Conservation (phyloP, 495 filamentous ascomycete genomes). For the Neurospora sp. region DNA sequence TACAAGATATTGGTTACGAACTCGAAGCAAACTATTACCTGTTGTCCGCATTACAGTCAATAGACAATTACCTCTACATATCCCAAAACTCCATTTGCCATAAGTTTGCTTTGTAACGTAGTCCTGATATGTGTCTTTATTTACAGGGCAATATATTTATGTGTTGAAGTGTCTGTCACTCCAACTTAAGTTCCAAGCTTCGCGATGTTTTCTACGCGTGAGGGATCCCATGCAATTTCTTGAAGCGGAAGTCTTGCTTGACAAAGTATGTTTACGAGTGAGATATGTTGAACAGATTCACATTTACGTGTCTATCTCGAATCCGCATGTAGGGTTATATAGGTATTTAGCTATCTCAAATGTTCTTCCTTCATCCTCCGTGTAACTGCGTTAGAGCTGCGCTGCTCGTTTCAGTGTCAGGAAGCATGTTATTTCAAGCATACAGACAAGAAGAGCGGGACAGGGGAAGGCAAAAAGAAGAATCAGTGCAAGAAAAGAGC, state of each 20-base stretch:
- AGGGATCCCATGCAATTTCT: neutral
- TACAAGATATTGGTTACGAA: neutral
- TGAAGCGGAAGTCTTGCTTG: neutral
- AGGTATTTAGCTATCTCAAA: too few relatives aligned
- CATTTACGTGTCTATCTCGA: neutral
- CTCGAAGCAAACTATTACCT: neutral
- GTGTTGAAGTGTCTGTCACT: neutral
- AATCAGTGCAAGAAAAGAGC: neutral
- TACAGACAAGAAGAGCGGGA: neutral
- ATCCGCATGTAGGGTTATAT: too few relatives aligned
- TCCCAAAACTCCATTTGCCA: neutral
- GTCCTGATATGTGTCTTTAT: neutral
- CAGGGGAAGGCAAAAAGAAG: neutral
- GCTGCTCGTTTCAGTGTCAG: neutral
- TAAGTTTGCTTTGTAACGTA: neutral
- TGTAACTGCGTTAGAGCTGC: neutral
- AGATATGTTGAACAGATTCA: neutral
- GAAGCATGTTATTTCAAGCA: neutral
- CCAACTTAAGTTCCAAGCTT: neutral
- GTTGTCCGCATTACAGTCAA: neutral
- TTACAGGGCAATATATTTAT: neutral
- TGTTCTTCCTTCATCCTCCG: neutral
- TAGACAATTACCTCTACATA: neutral
- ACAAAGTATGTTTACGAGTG: neutral
- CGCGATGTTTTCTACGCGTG: neutral